Conservation (phyloP, 164 flowering plant genomes). For the Chloranthus sessilifolius region DNA sequence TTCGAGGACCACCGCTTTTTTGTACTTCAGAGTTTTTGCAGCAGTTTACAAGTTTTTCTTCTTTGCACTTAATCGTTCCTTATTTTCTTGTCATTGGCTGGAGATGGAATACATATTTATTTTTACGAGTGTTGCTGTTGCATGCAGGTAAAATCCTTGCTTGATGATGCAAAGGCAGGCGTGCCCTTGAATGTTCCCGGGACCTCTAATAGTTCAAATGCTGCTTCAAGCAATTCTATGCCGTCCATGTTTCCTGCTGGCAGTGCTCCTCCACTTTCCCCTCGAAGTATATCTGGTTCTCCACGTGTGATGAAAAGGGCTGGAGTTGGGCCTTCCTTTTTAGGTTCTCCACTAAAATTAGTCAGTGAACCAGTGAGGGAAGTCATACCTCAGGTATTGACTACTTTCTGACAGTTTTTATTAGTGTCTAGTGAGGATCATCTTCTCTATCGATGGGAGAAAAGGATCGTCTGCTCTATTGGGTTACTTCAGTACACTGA, state of each 20-base stretch:
- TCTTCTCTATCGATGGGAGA: neutral
- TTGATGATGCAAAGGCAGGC: conserved; percentile 73
- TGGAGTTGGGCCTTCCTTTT: conserved; percentile 55
- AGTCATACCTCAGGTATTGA: conserved; percentile 70
- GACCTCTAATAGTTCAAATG: conserved; percentile 37
- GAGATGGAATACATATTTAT: neutral
- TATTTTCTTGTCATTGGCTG: neutral
- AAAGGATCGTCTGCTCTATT: too few relatives aligned
- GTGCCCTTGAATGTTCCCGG: conserved; percentile 44
- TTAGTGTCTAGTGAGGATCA: neutral
- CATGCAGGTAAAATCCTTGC: conserved; percentile 59
- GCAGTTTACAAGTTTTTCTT: too few relatives aligned
- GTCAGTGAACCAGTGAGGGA: conserved; percentile 70
- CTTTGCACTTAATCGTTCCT: too few relatives aligned
- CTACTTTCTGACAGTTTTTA: neutral
- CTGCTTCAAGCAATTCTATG: conserved; percentile 47
- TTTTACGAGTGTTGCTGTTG: neutral
- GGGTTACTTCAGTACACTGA: too few relatives aligned
- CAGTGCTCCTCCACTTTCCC: conserved; percentile 89
- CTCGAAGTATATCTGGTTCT: conserved; percentile 77
- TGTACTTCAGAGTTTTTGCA: too few relatives aligned
- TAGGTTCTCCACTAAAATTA: conserved; percentile 74
- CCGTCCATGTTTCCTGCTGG: conserved; percentile 95
- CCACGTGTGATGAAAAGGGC: conserved; percentile 63
- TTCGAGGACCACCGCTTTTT: too few relatives aligned